Percentiles rank a stretch among this genome's conserved stretches.
These are phyloP conservation scores for Podila minutissima DNA, from an alignment of 192 early-diverging fungal species.

Conservation along the genomic window DNA sequence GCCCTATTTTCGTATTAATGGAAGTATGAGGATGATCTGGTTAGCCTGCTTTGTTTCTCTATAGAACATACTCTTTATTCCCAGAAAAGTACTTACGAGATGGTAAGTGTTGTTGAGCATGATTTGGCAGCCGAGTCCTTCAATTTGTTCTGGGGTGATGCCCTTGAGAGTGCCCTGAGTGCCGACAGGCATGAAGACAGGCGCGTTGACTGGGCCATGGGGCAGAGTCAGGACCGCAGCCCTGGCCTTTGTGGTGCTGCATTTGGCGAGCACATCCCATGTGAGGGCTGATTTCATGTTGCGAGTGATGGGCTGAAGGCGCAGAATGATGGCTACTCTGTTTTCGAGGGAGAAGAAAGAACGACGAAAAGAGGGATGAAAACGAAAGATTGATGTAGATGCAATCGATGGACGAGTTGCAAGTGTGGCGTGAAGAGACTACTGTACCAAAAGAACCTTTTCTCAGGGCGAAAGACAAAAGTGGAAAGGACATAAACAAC, in stretches of 20 bases:
- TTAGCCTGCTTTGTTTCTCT: neutral
- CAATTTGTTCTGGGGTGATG: slow-evolving; percentile 78
- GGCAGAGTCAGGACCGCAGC: slow-evolving; percentile 79
- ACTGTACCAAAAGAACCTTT: neutral
- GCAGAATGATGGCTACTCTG: slow-evolving; percentile 35
- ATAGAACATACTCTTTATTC: neutral
- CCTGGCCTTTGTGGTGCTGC: slow-evolving; percentile 86
- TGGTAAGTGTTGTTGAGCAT: slow-evolving; percentile 93
- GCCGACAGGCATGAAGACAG: slow-evolving; percentile 92
- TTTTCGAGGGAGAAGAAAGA: neutral
- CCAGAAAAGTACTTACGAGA: slow-evolving; percentile 55
- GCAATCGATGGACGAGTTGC: neutral
- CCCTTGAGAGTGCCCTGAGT: slow-evolving; percentile 90
- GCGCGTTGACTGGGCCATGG: slow-evolving; percentile 83
- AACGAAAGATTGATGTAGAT: neutral
- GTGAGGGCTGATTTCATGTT: slow-evolving; percentile 74
- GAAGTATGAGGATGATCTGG: neutral
- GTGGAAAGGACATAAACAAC: slow-evolving; percentile 7
- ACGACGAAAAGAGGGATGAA: neutral
- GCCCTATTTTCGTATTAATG: slow-evolving; percentile 43
- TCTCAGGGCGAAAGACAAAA: neutral
- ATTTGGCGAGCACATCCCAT: slow-evolving; percentile 77
- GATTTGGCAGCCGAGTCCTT: slow-evolving; percentile 80
- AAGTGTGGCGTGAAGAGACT: neutral
- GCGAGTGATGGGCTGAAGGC: slow-evolving; percentile 28